Conservation (phyloP, 75 land plant genomes). For the Cunninghamia lanceolata region DNA sequence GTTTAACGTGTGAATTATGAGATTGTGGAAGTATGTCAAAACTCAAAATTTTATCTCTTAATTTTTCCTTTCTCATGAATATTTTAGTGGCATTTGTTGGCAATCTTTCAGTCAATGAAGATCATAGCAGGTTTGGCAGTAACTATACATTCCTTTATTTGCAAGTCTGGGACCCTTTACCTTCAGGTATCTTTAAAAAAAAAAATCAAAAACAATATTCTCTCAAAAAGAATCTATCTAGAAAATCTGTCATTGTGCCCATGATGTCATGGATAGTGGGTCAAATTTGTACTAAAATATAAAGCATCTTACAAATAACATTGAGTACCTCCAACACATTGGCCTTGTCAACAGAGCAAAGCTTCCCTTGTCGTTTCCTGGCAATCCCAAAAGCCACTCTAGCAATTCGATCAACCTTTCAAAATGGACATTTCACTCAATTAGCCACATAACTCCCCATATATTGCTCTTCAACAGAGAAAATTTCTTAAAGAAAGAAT, state of each 20-base stretch:
- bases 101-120: background rate
- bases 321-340: constrained; percentile 90
- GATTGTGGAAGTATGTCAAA: background rate
- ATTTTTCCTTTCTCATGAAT: background rate
- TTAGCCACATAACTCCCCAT: background rate
- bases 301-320: background rate
- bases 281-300: background rate
- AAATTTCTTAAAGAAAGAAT: constrained; percentile 7
- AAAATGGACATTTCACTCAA: background rate
- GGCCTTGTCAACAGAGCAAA: constrained; percentile 98
- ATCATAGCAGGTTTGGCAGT: background rate
- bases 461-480: background rate
- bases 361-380: constrained; percentile 73
- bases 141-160: background rate
- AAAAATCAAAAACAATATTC: background rate
- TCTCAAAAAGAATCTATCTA: background rate
- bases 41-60: background rate
- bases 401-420: constrained; percentile 96
- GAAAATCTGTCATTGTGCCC: background rate
- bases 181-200: background rate
- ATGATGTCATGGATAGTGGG: background rate
- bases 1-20: background rate
- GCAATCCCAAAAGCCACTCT: constrained; percentile 93
- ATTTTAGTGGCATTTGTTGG: background rate
- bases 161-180: background rate